Evolutionary conservation across 129 eudicot genomes (phyloP).

Genomic region (Deinandra increscens): DNA sequence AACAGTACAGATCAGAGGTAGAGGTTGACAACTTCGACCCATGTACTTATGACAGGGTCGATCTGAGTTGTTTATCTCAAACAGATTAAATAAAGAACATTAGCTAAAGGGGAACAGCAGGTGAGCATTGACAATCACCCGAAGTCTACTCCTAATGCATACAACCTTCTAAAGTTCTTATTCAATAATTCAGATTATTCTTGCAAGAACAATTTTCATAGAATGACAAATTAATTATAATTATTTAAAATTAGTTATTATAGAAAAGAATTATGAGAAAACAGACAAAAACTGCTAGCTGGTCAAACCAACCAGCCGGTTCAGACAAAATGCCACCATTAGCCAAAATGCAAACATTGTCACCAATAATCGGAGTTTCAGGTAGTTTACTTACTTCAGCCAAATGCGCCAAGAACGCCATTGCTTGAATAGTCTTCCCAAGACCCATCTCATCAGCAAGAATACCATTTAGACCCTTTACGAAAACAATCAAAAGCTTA

Average conservation of each 20-base stretch:
- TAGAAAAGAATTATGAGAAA: not conserved
- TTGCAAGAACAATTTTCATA: not conserved
- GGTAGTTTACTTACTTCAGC: slow-evolving; percentile 70
- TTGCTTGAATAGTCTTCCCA: slow-evolving; percentile 98
- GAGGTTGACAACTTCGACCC: not conserved
- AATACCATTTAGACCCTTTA: slow-evolving; percentile 93
- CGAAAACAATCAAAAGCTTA: slow-evolving; percentile 19
- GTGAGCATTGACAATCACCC: not conserved
- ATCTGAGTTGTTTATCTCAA: not conserved
- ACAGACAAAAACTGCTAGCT: not conserved
- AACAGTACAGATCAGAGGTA: slow-evolving; percentile 4
- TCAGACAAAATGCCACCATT: not conserved
- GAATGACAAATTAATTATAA: not conserved
- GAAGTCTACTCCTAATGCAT: not conserved
- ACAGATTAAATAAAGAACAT: not conserved
- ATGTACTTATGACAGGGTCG: not conserved
- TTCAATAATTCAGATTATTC: not conserved
- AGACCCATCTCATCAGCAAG: slow-evolving; percentile 99
- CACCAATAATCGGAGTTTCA: slow-evolving; percentile 13
- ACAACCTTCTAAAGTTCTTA: slow-evolving; percentile 5
- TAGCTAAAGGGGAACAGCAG: not conserved
- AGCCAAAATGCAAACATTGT: not conserved
- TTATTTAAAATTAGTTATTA: not conserved
- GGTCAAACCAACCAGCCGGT: not conserved
- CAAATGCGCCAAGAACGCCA: slow-evolving; percentile 98